Base-by-base conservation (phyloP, 179 eudicot species). In the Silene vulgaris region DNA sequence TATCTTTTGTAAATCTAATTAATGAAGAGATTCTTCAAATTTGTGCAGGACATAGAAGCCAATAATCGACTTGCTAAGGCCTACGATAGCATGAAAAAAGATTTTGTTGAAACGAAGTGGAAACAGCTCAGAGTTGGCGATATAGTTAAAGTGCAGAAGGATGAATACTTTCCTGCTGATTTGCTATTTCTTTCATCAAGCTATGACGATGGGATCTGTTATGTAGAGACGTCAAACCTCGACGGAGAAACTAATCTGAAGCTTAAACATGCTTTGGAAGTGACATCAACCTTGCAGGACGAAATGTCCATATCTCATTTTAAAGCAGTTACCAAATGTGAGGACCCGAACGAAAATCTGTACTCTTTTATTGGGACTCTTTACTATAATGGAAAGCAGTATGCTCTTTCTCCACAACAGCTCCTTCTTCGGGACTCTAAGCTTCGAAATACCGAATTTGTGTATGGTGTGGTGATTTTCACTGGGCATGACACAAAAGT, bases 401-500 rank as follows among this genome's bases (percentile, higher is more conserved):
- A 82, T 76, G 88, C 91, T 75, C 88, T 88, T 71, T 65, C 85
- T 63, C 80, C 82, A 52, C 86, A 82, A 68, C 90, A 87, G 61
- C 80, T 88, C 61, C 85, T 88, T 48, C 82, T 88, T 64, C 80
- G 91, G 80, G 91, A 82, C 76, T 88, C 88, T 30, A 88, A 88
- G 75, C 88, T 88, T 54, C 82, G 83, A 52, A 88, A 88, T 80
- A 88, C 91, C 21, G 88, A 82, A n/a, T 78, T 78, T 32, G 69
- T 87, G 5, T 87, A 87, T 67, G 91, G 90, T 45, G 90, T 84
- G 65, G 90, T 87, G 45, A 73, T 88, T 68, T 88, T 85, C 72
- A 85, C 87, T 9, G 91, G 91, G 30, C 82, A 74, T 65, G 91
- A 88, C 62, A 85, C 86, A 5, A 88, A 88, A 76, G 88, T 88